Conservation (phyloP, 148 eudicot genomes). For the Dianthus caryophyllus region DNA sequence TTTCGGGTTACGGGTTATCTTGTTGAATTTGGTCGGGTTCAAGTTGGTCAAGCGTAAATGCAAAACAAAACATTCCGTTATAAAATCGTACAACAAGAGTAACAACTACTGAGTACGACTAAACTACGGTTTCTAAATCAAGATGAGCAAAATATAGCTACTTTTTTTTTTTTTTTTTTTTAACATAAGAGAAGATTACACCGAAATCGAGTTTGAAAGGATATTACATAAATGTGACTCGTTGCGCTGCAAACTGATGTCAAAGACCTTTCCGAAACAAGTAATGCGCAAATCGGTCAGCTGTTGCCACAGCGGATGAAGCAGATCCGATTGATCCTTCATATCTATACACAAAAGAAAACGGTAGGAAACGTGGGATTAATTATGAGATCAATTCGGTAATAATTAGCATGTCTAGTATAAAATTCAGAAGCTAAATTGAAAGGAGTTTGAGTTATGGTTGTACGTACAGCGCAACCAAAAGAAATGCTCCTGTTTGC, state of each 20-base stretch:
- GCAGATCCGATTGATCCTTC: constrained; percentile 91
- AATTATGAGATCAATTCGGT: background rate
- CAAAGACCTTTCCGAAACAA: constrained; percentile 53
- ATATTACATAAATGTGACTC: too few species aligned
- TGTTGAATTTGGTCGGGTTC: too few species aligned
- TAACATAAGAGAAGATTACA: too few species aligned
- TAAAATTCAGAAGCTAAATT: background rate
- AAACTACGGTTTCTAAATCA: too few species aligned
- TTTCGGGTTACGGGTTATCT: too few species aligned
- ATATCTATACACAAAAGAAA: constrained; percentile 44
- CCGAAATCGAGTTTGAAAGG: too few species aligned
- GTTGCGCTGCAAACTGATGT: constrained; percentile 18
- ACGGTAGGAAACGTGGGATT: background rate
- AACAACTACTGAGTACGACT: too few species aligned
- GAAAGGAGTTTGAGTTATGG: background rate
- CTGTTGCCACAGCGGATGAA: constrained; percentile 70
- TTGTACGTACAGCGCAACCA: constrained; percentile 69
- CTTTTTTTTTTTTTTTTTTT: too few species aligned
- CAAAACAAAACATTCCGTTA: too few species aligned
- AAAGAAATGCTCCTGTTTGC: constrained; percentile 66
- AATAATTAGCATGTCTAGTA: background rate
- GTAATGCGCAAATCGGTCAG: constrained; percentile 56
- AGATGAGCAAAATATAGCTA: too few species aligned
- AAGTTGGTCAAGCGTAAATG: too few species aligned
- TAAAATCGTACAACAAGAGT: too few species aligned